phyloP scores from a whole-genome alignment of 169 alveolate genomes.

The Eimeria maxima region DNA sequence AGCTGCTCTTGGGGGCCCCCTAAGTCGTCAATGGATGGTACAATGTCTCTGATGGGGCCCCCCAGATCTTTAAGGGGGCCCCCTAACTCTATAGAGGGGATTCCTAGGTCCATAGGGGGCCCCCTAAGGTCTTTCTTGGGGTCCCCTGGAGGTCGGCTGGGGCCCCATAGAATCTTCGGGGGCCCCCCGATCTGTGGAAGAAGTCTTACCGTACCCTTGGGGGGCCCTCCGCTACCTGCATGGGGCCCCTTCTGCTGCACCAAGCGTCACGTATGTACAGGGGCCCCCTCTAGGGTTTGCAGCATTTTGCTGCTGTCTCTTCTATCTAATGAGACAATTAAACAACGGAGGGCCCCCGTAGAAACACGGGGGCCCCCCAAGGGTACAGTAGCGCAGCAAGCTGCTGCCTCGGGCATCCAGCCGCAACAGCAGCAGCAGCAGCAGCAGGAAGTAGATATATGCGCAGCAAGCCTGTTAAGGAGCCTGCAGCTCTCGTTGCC shows the following conservation, averaged over 20 bases:
- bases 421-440: constrained; percentile 37
- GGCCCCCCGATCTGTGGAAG: neutral
- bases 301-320: constrained; percentile 4
- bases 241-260: neutral
- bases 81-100: neutral
- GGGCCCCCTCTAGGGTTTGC: constrained; percentile 35
- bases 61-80: neutral
- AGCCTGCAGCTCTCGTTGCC: neutral
- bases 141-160: too few relatives aligned
- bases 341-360: neutral
- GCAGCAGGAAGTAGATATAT: constrained; percentile 7
- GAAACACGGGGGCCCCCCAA: neutral
- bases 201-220: too few relatives aligned
- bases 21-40: too few relatives aligned
- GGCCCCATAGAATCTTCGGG: too few relatives aligned
- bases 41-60: neutral
- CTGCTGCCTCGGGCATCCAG: too few relatives aligned
- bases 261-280: neutral
- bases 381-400: too few relatives aligned
- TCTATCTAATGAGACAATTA: neutral
- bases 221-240: constrained; percentile 9
- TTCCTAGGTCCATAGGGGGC: too few relatives aligned
- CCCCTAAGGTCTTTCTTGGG: too few relatives aligned
- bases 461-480: neutral
- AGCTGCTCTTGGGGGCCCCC: neutral